Conservation (phyloP, 2,329 filamentous ascomycete species). For the Akanthomyces lecanii region DNA sequence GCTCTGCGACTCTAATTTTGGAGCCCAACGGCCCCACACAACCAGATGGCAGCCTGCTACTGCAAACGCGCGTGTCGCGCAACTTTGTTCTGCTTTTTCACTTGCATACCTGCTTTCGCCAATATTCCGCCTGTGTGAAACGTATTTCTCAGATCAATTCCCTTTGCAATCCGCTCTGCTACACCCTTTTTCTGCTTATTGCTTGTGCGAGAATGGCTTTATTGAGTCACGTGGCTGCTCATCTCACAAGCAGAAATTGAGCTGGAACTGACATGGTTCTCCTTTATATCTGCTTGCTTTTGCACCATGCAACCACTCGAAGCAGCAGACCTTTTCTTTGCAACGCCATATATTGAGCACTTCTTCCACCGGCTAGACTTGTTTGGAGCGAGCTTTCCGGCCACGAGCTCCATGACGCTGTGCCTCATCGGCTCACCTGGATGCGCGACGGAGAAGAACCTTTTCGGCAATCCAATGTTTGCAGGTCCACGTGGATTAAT, state of each 20-base stretch:
- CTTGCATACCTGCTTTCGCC: background rate
- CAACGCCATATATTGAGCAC: background rate
- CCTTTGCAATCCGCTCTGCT: background rate
- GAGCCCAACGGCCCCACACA: background rate
- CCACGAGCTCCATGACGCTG: background rate
- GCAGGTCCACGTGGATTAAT: background rate
- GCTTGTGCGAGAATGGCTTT: background rate
- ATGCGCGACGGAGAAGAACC: background rate
- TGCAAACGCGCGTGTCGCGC: background rate
- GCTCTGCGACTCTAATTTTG: background rate
- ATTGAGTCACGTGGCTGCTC: background rate
- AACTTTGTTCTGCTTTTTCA: background rate
- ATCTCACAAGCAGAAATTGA: background rate
- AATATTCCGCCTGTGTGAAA: background rate
- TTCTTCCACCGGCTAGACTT: background rate
- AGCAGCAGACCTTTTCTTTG: background rate
- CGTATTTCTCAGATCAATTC: background rate
- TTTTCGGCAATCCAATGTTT: background rate
- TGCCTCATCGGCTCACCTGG: background rate
- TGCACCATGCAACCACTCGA: background rate
- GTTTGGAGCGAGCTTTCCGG: background rate
- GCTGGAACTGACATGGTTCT: constrained; percentile 9
- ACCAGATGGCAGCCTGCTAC: background rate
- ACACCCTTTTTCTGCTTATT: background rate
- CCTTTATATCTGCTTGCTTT: background rate